Evolutionary conservation across 116 monocot species (phyloP), one percentile per base, ranked within the genome.

Genomic region (Dioscorea cayenensis): DNA sequence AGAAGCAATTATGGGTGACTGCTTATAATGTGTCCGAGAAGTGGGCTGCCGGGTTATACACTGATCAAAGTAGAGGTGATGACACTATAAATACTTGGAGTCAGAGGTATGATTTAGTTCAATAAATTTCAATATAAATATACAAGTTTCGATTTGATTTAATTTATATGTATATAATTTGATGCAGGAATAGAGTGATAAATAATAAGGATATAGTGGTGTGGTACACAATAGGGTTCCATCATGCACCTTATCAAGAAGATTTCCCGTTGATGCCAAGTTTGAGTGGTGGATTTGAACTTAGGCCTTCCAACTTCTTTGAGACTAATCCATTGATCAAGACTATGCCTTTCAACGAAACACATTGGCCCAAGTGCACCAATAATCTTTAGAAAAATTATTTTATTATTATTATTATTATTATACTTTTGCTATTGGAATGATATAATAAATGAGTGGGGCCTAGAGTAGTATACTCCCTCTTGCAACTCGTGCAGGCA

Each of bases 1-100:
- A 84, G 80, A 87, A 85, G 65, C 79, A 83, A 55, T 63, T 87
- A 62, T 87, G 82, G 84, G 87, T 91, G 67, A 87, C 85, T 1
- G 61, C 76, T 4, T 87, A 87, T 36, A 83, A 81, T 73, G 82
- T 82, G 78, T 75, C 76, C 6, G 84, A 87, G 84, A 87, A 90
- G 71, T 90, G 87, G 90, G 77, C 77, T 0, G 68, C 74, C 1
- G 91, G 91, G 43, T 64, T 79, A 3, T 86, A 81, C 18, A 48
- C 61, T 0, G 86, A 89, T 28, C 70, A 81, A 67, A 86, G 89
- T 67, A 51, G 74, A 16, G 83, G 85, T 6, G 83, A 85, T 9
- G 89, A 89, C 65, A 78, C 67, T 60, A 72, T 89, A 50, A 83
- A 83, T 1, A 69, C 28, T 6, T 89, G 85, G 83, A 76, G 78